Base-by-base conservation (phyloP, 306 rosid species). In the Lupinus albus region DNA sequence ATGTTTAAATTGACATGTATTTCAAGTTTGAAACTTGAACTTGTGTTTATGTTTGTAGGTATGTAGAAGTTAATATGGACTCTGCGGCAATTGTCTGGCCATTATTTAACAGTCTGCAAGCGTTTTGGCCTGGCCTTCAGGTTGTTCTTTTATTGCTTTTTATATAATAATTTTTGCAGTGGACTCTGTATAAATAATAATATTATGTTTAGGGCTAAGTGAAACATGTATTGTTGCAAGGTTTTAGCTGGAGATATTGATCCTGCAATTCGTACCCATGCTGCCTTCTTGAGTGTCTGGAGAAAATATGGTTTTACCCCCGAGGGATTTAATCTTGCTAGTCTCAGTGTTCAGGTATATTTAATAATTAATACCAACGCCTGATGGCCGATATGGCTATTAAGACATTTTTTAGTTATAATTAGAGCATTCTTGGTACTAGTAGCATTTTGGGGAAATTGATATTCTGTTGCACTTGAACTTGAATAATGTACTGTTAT, bases 51-150 rank as follows among this genome's bases (percentile, higher is more conserved):
- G 50, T 70, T 66, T 72, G 74, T 63, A 92, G 98, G 98, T 92
- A 89, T 75, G 95, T 92, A 42, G 98, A 92, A 79, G 98, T 92
- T 63, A 92, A 92, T 76, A 92, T 92, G 98, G 98, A 92, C 64
- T 84, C 98, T 18, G 96, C 91, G 65, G 91, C 96, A 77, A 79
- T 92, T 8, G 98, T 92, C 67, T 92, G 98, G 98, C 96, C 98
- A 49, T 73, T 92, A 66, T 92, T 89, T 78, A 92, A 92, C 83
- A 92, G 98, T 79, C 83, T 92, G 80, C 98, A 92, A 84, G 98
- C 98, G 38, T 92, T 92, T 82, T 92, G 98, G 98, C 98, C 98
- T 4, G 98, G 98, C 68, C 96, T 92, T 80, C 98, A 92, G 98
- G 98, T 92, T 87, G 75, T 51, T 14, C 30, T 25, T 57, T 70